phyloP scores from a whole-genome alignment of 805 yeast species.

The Saccharomycopsis fermentans region DNA sequence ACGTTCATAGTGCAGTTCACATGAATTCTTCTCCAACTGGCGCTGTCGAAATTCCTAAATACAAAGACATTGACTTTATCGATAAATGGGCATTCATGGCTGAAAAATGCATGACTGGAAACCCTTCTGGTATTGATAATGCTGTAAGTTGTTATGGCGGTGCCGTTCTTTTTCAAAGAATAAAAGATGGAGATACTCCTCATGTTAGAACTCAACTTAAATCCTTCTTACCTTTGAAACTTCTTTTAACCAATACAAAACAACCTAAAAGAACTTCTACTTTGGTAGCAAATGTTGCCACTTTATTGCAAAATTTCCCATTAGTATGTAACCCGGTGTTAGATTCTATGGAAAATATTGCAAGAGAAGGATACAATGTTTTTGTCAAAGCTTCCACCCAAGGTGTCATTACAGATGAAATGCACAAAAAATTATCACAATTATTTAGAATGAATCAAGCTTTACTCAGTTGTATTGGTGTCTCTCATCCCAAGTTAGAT shows the following conservation, averaged over 20 bases:
- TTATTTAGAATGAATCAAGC: slow-evolving; percentile 82
- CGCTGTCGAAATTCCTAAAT: slow-evolving; percentile 20
- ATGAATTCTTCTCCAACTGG: slow-evolving; percentile 16
- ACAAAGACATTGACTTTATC: slow-evolving; percentile 45
- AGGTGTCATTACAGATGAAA: slow-evolving; percentile 28
- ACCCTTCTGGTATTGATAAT: slow-evolving; percentile 94
- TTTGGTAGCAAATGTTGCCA: slow-evolving; percentile 68
- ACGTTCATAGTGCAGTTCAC: not conserved
- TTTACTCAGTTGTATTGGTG: slow-evolving; percentile 73
- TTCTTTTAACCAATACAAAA: slow-evolving; percentile 73
- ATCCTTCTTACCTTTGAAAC: slow-evolving; percentile 61
- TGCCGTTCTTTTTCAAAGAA: slow-evolving; percentile 80
- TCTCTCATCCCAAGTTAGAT: slow-evolving; percentile 88
- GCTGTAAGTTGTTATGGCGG: slow-evolving; percentile 96
- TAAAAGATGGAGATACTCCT: slow-evolving; percentile 37
- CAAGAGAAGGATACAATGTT: slow-evolving; percentile 60
- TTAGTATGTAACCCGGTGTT: slow-evolving; percentile 46
- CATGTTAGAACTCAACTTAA: slow-evolving; percentile 59
- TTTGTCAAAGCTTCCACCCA: slow-evolving; percentile 37
- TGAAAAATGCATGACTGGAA: slow-evolving; percentile 92
- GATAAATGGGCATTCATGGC: slow-evolving; percentile 88
- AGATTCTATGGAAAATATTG: slow-evolving; percentile 66
- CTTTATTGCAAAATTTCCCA: slow-evolving; percentile 43
- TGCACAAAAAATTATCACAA: slow-evolving; percentile 39
- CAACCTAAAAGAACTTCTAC: slow-evolving; percentile 84